These are phyloP conservation scores for Lachancea thermotolerans DNA, from an alignment of 805 yeast species.

Conservation along the genomic window DNA sequence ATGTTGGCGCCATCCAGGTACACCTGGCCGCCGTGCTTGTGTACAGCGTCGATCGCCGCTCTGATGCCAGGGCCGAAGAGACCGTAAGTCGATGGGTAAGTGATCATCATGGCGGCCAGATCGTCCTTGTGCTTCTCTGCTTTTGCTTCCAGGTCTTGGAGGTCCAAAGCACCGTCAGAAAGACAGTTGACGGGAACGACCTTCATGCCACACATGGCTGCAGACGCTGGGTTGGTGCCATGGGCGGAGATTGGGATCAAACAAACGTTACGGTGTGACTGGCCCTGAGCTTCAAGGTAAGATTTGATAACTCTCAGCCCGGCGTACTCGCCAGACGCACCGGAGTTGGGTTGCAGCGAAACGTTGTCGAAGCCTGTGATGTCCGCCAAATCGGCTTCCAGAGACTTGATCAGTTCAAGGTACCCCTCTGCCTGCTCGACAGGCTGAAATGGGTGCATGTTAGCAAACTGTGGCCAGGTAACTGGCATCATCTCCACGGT, in stretches of 20 bases:
- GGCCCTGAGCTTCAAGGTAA: slow-evolving; percentile 65
- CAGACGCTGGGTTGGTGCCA: slow-evolving; percentile 98
- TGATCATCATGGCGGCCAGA: slow-evolving; percentile 90
- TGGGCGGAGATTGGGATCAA: slow-evolving; percentile 96
- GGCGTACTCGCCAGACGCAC: slow-evolving; percentile 97
- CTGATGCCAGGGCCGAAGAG: slow-evolving; percentile 88
- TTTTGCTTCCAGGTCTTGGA: slow-evolving; percentile 65
- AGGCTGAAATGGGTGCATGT: slow-evolving; percentile 92
- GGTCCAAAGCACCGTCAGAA: slow-evolving; percentile 77
- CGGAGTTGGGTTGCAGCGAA: slow-evolving; percentile 93
- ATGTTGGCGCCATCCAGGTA: slow-evolving; percentile 98
- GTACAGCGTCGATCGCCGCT: slow-evolving; percentile 80
- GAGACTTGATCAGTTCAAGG: slow-evolving; percentile 61
- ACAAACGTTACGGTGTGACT: slow-evolving; percentile 73
- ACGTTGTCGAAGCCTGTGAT: slow-evolving; percentile 92
- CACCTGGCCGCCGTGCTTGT: slow-evolving; percentile 85
- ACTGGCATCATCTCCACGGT: slow-evolving; percentile 93
- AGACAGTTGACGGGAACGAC: slow-evolving; percentile 90
- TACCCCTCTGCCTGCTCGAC: slow-evolving; percentile 84
- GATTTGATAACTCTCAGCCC: slow-evolving; percentile 82
- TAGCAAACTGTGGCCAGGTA: slow-evolving; percentile 88
- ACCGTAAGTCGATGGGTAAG: slow-evolving; percentile 97
- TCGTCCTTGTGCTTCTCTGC: slow-evolving; percentile 61
- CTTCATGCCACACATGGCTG: slow-evolving; percentile 93
- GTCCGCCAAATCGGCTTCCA: slow-evolving; percentile 78